Evolutionary conservation across 805 yeast species (phyloP), one percentile per base, ranked within the genome.

Genomic region (Grigorovia humatica): DNA sequence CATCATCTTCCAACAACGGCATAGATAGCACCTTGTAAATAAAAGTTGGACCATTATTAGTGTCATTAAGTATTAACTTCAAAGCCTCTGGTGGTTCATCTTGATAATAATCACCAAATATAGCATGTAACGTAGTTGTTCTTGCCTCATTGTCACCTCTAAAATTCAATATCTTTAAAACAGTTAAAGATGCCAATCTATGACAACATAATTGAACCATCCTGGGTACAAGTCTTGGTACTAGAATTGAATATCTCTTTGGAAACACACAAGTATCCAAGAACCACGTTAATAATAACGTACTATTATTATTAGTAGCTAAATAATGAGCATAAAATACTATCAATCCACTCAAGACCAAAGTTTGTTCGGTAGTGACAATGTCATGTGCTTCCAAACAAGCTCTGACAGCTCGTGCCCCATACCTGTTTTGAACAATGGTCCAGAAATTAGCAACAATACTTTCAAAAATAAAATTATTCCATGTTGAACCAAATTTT

Each of bases 341-440:
- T 51, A 93, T 85, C 57, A 88, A 79, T 1, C 87, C 81, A 8
- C 96, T 83, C 8, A 91, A 75, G 46, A 87, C 75, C 4, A 85
- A 68, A 47, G 83, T 76, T 62, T 87, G 93, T 61, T 83, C 91
- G 19, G 70, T 69, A 9, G 83, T 74, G 9, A 85, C 79, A 15
- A 66, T 59, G 52, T 78, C 78, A 29, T 81, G 81, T 48, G 90
- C 82, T 69, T 93, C 99, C 49, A 93, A 72, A 58, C 96, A 88
- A 0, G 98, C 95, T 56, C 99, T 74, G 54, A 91, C 83, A 19
- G 98, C 96, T 57, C 99, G 77, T 0, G 97, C 91, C 44, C 99
- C 99, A 67, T 88, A 93, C 61, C 98, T 76, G 54, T 91, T 95
- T 59, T 81, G 86, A 46, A 93, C 83, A 57, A 93, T 83, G 49